A percentile compares a stretch with the other conserved stretches of the same genome.
These are phyloP conservation scores for Chiua virens DNA, from an alignment of 768 basidiomycete genomes.

Conservation along the genomic window DNA sequence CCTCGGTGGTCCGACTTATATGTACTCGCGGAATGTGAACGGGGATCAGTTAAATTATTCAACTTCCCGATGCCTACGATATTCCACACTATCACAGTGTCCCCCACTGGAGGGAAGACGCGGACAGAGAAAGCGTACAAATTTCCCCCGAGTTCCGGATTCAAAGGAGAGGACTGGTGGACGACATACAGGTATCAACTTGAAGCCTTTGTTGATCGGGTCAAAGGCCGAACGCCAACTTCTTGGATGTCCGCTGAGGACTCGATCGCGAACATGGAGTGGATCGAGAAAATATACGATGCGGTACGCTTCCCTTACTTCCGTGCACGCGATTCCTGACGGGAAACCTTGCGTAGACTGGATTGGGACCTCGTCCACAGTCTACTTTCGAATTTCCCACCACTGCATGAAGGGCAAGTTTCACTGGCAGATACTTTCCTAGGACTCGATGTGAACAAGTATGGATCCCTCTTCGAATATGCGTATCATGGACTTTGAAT, in stretches of 20 bases:
- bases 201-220: slow-evolving; percentile 61
- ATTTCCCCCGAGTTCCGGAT: slow-evolving; percentile 28
- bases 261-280: slow-evolving; percentile 54
- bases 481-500: no score
- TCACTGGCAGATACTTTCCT: no score
- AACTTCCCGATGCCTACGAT: slow-evolving; percentile 48
- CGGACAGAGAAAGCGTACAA: slow-evolving; percentile 47
- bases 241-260: slow-evolving; percentile 57
- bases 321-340: not conserved
- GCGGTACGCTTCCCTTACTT: slow-evolving; percentile 35
- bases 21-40: slow-evolving; percentile 43
- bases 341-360: slow-evolving; percentile 19
- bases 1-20: slow-evolving; percentile 38
- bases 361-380: slow-evolving; percentile 35
- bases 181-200: slow-evolving; percentile 54
- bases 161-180: slow-evolving; percentile 59
- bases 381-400: slow-evolving; percentile 27
- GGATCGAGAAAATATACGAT: slow-evolving; percentile 57
- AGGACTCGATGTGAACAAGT: no score
- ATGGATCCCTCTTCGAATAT: no score
- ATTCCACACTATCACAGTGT: slow-evolving; percentile 51
- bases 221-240: slow-evolving; percentile 50
- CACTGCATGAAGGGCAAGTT: not conserved
- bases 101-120: slow-evolving; percentile 30
- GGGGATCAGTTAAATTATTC: slow-evolving; percentile 40